Evolutionary conservation across 2,329 filamentous ascomycete species (phyloP), one percentile per base, ranked within the genome.

Genomic region (Ustulina deusta): DNA sequence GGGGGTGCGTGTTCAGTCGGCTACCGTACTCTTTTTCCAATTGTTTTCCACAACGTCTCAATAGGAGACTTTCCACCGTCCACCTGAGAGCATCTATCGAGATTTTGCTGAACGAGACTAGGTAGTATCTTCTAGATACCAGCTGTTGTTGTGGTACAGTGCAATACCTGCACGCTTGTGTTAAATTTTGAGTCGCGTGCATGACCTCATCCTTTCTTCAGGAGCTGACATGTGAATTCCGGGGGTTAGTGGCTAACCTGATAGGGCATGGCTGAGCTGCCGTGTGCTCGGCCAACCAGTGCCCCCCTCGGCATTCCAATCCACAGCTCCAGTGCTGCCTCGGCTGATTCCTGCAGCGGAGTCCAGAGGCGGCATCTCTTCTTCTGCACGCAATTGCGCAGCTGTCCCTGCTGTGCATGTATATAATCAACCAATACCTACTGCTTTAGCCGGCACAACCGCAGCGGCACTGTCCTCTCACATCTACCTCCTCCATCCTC

Each of bases 261-360:
- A 66, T 66, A 6, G 15, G 65, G 69, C 22, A 62, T 68, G 58
- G 63, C 46, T 25, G 38, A 60, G 15, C 20, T 67, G 61, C 58
- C 59, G 61, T 38, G 54, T 69, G 61, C 56, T 62, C 60, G 67
- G 63, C 62, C 61, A 27, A 61, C 17, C 7, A 36, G 10, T 6
- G 20, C 59, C 42, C 65, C 69, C 74, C 75, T 76, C 75, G 75
- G 75, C 75, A 75, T 75, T 75, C 73, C 69, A 72, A n/a, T 52
- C 56, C 56, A 67, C 49, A 75, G 71, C 71, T 74, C 48, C 62
- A 62, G 34, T 73, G 72, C 72, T 76, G 74, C 74, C 74, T 76
- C 74, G 74, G 75, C 72, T 76, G 74, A 74, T 72, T 75, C 65
- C 22, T 51, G 60, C 55, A 65, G 69, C 71, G 69, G 72, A 70